A percentile compares a stretch with the other conserved stretches of the same genome.
phyloP scores from a whole-genome alignment of 108 stramenopile genomes.

The Pseudonitzschia delicatissima region DNA sequence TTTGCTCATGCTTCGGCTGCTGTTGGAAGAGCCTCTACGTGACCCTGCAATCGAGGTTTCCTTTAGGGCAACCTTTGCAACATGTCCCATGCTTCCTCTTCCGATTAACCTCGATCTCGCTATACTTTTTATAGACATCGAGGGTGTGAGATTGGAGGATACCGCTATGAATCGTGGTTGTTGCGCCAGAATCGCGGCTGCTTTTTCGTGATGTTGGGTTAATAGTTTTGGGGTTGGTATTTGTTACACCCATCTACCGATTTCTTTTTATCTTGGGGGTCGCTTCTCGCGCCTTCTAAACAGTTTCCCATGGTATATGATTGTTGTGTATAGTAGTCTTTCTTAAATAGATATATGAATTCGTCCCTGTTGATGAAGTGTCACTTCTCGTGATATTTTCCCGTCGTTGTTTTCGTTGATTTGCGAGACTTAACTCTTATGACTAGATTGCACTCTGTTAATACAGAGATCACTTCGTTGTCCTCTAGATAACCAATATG shows the following conservation, averaged over 20 bases:
- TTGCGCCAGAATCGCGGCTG: too few relatives aligned
- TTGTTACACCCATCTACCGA: too few relatives aligned
- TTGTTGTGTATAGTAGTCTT: background rate
- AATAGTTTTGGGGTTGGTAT: too few relatives aligned
- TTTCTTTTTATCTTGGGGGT: background rate
- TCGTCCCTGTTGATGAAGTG: too few relatives aligned
- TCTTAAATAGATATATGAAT: too few relatives aligned
- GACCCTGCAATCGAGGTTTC: conserved; percentile 51
- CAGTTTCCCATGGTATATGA: background rate
- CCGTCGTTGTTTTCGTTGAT: too few relatives aligned
- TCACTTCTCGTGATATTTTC: too few relatives aligned
- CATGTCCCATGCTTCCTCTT: conserved; percentile 72
- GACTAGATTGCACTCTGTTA: too few relatives aligned
- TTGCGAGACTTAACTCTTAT: too few relatives aligned
- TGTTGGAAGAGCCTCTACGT: conserved; percentile 14
- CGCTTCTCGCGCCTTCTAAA: background rate
- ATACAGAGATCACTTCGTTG: too few relatives aligned
- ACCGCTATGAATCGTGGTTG: conserved; percentile 32
- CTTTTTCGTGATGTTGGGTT: too few relatives aligned
- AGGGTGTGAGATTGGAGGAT: conserved; percentile 33
- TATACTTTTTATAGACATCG: conserved; percentile 54
- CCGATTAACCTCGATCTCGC: conserved; percentile 54
- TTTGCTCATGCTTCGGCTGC: background rate
- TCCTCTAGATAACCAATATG: too few relatives aligned
- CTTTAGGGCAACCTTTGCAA: conserved; percentile 53